Evolutionary conservation across 805 yeast genomes (phyloP), one percentile per base, ranked within the genome.

Genomic region (Huiozyma naganishii): DNA sequence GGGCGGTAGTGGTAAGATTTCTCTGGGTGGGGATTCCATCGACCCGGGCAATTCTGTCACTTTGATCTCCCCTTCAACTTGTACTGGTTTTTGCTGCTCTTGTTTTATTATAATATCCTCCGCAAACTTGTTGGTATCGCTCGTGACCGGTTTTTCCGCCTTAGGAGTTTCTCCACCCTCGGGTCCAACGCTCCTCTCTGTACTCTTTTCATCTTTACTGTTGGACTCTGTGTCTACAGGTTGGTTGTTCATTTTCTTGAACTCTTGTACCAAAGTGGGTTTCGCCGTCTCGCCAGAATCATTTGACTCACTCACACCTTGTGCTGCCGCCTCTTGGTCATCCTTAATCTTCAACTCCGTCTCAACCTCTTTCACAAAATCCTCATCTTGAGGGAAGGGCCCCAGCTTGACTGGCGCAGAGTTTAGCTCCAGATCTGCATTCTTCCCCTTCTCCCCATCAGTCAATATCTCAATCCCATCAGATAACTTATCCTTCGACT

Each of bases 341-440:
- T 92, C 97, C 59, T 79, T 80, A 46, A 80, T 77, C 57, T 82
- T 80, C 47, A 92, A 68, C 58, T 86, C 95, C 1, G 88, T 78
- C 59, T 83, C 88, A 28, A 92, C 75, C 60, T 92, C 98, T 52
- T 80, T 80, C 37, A 77, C 72, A 52, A 83, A 84, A 39, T 87
- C 95, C 7, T 87, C 80, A 49, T 89, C 97, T 58, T 81, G 67
- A 12, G 97, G 98, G 54, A 83, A 69, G 47, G 77, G 77, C 1
- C 97, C 97, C 39, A 92, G 69, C 54, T 78, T 80, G 6, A 92
- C 85, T 1, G 82, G 76, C 28, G 50, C 52, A 6, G 60, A 51
- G 32, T 58, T 61, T 2, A 56, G 44, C 39, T 62, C 65, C 1
- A 57, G 47, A 27, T 53, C 58, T 3, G 50, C 48, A 33, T 50